Evolutionary conservation across 2,329 filamentous ascomycete genomes (phyloP).

Genomic region (Dothistroma septosporum): DNA sequence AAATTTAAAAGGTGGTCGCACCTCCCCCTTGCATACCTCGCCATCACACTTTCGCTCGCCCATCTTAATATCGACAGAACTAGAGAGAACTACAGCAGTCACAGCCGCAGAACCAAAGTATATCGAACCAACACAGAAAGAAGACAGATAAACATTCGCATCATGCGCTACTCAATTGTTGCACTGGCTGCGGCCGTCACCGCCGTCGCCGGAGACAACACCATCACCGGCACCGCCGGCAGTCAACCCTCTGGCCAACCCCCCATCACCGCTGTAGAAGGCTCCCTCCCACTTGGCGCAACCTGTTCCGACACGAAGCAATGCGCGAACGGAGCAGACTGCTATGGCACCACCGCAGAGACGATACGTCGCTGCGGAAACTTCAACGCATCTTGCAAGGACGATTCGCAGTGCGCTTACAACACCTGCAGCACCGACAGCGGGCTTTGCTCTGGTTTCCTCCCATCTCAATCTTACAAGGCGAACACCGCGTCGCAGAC

Average conservation of each 20-base stretch:
- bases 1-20: background rate
- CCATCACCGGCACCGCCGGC: slow-evolving; percentile 5
- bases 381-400: slow-evolving; percentile 19
- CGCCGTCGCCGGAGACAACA: background rate
- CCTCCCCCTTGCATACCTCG: background rate
- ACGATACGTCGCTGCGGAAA: slow-evolving; percentile 14
- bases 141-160: background rate
- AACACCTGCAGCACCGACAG: slow-evolving; percentile 19
- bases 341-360: slow-evolving; percentile 13
- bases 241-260: background rate
- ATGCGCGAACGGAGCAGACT: slow-evolving; percentile 18
- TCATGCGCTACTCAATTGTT: slow-evolving; percentile 16
- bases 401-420: slow-evolving; percentile 18
- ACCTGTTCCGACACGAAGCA: slow-evolving; percentile 13
- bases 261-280: slow-evolving; percentile 14
- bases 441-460: slow-evolving; percentile 8
- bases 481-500: background rate
- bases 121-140: background rate
- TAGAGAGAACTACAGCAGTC: background rate
- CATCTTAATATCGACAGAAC: background rate
- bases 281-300: slow-evolving; percentile 16
- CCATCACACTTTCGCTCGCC: background rate
- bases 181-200: slow-evolving; percentile 13
- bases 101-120: background rate
- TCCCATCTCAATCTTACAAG: background rate